phyloP scores from a whole-genome alignment of 2,329 filamentous ascomycete genomes.

The Gnomoniopsis sp. region DNA sequence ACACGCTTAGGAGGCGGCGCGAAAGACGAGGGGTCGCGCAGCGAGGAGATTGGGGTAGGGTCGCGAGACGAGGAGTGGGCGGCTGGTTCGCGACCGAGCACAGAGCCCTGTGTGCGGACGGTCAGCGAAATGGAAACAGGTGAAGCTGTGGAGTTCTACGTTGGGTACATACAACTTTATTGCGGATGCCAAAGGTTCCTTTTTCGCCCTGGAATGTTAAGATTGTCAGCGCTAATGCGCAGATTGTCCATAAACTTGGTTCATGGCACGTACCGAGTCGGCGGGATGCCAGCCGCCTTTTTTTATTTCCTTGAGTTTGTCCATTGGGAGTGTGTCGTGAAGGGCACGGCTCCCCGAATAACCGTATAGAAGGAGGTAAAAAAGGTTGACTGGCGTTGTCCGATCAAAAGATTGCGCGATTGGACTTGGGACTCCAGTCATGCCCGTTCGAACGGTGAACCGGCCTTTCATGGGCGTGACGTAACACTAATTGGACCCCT shows the following conservation, averaged over 20 bases:
- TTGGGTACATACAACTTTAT: slow-evolving; percentile 34
- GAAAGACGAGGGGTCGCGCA: slow-evolving; percentile 76
- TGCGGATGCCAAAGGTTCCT: slow-evolving; percentile 30
- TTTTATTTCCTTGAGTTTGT: slow-evolving; percentile 43
- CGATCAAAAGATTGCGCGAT: slow-evolving; percentile 2
- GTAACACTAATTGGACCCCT: slow-evolving; percentile 7
- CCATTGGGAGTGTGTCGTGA: slow-evolving; percentile 29
- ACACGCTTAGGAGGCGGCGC: slow-evolving; percentile 73
- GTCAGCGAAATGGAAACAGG: not conserved
- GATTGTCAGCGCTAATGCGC: not conserved
- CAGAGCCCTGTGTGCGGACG: slow-evolving; percentile 3
- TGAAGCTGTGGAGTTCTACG: not conserved
- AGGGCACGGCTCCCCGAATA: not conserved
- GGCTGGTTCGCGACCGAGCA: not conserved
- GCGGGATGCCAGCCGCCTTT: slow-evolving; percentile 50
- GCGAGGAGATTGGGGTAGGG: slow-evolving; percentile 20
- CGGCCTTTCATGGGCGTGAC: not conserved
- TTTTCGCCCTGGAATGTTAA: slow-evolving; percentile 8
- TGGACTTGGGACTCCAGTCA: not conserved
- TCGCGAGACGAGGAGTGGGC: slow-evolving; percentile 21
- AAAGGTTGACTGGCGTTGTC: not conserved
- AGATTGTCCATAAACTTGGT: not conserved
- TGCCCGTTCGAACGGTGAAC: not conserved
- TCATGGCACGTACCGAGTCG: slow-evolving; percentile 33
- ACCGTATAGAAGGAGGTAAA: not conserved